Evolutionary conservation across 2,329 filamentous ascomycete genomes (phyloP).

Genomic region (Sphaerulina vaccinii): DNA sequence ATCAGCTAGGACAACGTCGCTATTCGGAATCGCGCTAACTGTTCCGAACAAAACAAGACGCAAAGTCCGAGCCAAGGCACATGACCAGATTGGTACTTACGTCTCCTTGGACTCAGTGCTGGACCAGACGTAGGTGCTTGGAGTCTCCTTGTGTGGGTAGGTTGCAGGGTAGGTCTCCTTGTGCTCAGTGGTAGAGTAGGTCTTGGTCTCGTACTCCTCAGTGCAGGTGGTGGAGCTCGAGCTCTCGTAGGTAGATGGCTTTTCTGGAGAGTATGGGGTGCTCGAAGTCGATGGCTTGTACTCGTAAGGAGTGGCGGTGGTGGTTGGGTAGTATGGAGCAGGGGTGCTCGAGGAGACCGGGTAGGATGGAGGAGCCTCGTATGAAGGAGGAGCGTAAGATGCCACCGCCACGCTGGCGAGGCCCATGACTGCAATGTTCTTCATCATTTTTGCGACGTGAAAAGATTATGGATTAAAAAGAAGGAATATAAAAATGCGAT

Average conservation of each 20-base stretch:
- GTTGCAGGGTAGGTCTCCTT: constrained; percentile 1
- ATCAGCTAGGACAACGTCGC: too few relatives aligned
- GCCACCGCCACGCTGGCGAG: constrained; percentile 19
- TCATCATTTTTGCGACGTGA: constrained; percentile 16
- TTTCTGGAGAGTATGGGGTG: constrained; percentile 3
- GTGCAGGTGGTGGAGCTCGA: not conserved
- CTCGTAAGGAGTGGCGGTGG: not conserved
- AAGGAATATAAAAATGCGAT: constrained; percentile 4
- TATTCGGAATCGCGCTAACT: too few relatives aligned
- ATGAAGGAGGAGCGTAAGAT: constrained; percentile 8
- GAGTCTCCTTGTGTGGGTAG: constrained; percentile 2
- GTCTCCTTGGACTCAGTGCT: not conserved
- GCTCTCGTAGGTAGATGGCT: not conserved
- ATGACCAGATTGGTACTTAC: not conserved
- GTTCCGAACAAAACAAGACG: too few relatives aligned
- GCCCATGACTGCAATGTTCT: constrained; percentile 21
- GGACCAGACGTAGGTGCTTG: not conserved
- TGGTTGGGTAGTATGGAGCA: not conserved
- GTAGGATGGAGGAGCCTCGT: constrained; percentile 10
- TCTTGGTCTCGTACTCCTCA: not conserved
- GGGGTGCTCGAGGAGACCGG: not conserved
- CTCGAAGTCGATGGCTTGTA: not conserved
- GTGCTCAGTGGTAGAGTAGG: not conserved
- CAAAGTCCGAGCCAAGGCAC: too few relatives aligned
- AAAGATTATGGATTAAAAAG: constrained; percentile 15